Conservation (phyloP, 495 filamentous ascomycete species). For the Pyronema domesticum region DNA sequence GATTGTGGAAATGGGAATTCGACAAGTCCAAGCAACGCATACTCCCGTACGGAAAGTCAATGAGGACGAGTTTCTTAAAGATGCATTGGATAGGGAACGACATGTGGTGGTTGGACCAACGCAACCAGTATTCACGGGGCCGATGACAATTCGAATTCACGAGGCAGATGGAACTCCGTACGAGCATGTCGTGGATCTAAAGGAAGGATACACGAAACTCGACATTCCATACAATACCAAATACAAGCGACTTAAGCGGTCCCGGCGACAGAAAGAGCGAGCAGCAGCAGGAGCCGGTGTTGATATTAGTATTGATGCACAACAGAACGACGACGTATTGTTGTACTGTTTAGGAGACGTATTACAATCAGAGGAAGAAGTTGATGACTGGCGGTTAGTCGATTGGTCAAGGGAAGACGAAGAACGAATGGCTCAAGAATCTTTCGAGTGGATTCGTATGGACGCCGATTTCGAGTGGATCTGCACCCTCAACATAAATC, state of each 20-base stretch:
- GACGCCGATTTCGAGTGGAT: constrained; percentile 99
- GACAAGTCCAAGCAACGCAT: constrained; percentile 51
- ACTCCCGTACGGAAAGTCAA: constrained; percentile 19
- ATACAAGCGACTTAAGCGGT: constrained; percentile 92
- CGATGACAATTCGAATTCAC: constrained; percentile 95
- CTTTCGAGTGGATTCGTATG: constrained; percentile 96
- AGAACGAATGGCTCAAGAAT: constrained; percentile 78
- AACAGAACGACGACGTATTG: constrained; percentile 60
- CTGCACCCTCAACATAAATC: constrained; percentile 54
- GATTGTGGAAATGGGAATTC: constrained; percentile 81
- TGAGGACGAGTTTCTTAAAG: constrained; percentile 54
- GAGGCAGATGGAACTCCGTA: constrained; percentile 97
- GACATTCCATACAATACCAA: constrained; percentile 99
- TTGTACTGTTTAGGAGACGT: constrained; percentile 90
- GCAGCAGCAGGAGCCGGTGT: constrained; percentile 42
- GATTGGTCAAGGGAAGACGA: constrained; percentile 84
- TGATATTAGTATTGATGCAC: constrained; percentile 44
- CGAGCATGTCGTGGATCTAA: constrained; percentile 93
- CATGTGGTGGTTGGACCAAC: constrained; percentile 50
- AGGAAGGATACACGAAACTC: constrained; percentile 59
- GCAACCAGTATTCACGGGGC: constrained; percentile 71
- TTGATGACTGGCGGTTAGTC: constrained; percentile 59
- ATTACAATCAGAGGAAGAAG: constrained; percentile 62
- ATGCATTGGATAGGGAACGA: constrained; percentile 58
- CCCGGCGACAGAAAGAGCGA: constrained; percentile 69